Base-by-base conservation (phyloP, 164 flowering plant genomes). In the Vitis amurensis region DNA sequence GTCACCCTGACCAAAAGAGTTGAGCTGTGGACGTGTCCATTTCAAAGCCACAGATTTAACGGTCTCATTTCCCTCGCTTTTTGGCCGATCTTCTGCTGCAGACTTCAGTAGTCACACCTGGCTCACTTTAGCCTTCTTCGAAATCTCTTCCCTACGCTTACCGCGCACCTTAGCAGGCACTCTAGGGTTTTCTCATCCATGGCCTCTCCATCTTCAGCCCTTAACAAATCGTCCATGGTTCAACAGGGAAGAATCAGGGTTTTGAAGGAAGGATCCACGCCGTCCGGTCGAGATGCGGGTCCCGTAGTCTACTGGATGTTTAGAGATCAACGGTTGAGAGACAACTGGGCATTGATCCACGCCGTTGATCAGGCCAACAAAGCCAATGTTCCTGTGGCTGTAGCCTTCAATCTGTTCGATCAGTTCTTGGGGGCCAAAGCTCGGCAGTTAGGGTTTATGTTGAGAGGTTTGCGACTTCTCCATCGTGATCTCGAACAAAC, bases 281-380 rank as follows among this genome's bases (percentile, higher is more conserved):
- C 64, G 50, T 58, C n/a, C 5, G 76, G 63, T 69, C 61, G 58
- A 17, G 62, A 66, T 11, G 55, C 47, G 55, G 97, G 98, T 1
- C 97, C 99, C 1, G 97, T 95, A 7, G 87, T 95, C 52, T 95
- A 95, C 78, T 95, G 99, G 98, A 95, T 95, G 99, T 95, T 95
- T 80, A 85, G 98, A 66, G 99, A 95, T 75, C 99, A 95, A 73
- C 77, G 98, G 74, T 14, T 88, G 69, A 90, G 71, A 65, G 98
- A 95, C 80, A 95, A 95, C 66, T 93, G 99, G 98, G 97, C 97
- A 0, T 75, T 93, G 75, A 90, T 95, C 76, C 97, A 93, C 69
- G 98, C 97, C 68, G 83, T 93, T 56, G 89, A 93, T 74, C 82
- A 87, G 75, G 99, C 96, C 0, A 89, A 87, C 81, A 82, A 77